A percentile compares a stretch with the other conserved stretches of the same genome.
Evolutionary conservation across 148 eudicot genomes (phyloP).

Genomic region (Amaranthus palmeri): DNA sequence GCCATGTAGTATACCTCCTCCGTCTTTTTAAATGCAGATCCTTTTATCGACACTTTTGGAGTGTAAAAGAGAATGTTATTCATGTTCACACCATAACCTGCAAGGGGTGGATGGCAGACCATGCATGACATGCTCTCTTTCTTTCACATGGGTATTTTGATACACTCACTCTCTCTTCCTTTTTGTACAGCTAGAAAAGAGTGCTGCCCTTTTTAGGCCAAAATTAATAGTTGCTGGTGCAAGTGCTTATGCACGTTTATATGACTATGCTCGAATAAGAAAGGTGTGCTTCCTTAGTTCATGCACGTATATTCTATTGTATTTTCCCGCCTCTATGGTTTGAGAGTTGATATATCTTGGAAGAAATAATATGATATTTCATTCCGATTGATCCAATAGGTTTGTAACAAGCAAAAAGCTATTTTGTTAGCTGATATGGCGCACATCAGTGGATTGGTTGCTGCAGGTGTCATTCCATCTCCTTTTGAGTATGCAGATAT

Average conservation of each 20-base stretch:
- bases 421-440: conserved; percentile 96
- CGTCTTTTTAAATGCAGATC: too few relatives aligned
- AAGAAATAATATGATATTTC: neutral
- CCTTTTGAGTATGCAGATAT: conserved; percentile 97
- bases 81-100: too few relatives aligned
- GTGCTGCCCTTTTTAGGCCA: conserved; percentile 94
- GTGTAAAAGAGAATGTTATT: too few relatives aligned
- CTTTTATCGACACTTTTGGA: too few relatives aligned
- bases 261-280: conserved; percentile 81
- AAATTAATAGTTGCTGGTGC: conserved; percentile 98
- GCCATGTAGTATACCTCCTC: too few relatives aligned
- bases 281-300: conserved; percentile 43
- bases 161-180: too few relatives aligned
- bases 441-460: conserved; percentile 96
- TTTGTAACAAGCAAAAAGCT: conserved; percentile 96
- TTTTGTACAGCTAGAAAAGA: conserved; percentile 77
- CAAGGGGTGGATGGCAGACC: too few relatives aligned
- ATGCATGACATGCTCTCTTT: too few relatives aligned
- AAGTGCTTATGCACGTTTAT: conserved; percentile 97
- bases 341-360: conserved; percentile 5
- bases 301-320: neutral
- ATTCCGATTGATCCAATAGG: conserved; percentile 30
- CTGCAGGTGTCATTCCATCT: conserved; percentile 88
- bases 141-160: too few relatives aligned
- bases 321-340: neutral